These are phyloP conservation scores for Rosa multiflora DNA, from an alignment of 306 rosid species.

Conservation along the genomic window DNA sequence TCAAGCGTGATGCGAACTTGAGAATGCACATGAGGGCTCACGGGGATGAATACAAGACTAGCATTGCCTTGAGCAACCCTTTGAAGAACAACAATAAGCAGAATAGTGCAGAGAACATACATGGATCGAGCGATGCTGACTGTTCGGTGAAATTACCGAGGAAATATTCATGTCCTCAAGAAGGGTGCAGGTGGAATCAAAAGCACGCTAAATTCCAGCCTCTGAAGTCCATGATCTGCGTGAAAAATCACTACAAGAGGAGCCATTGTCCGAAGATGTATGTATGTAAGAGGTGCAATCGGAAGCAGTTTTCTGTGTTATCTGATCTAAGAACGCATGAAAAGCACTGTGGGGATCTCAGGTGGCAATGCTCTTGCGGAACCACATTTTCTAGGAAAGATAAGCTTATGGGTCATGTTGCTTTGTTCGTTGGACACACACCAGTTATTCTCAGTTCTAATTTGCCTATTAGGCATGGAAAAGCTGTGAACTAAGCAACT, in stretches of 20 bases:
- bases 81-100: conserved; percentile 31
- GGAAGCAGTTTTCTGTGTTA: conserved; percentile 86
- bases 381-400: conserved; percentile 92
- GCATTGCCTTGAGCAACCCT: conserved; percentile 72
- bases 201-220: conserved; percentile 86
- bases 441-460: conserved; percentile 32
- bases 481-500: conserved; percentile 20
- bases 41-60: conserved; percentile 85
- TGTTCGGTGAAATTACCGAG: conserved; percentile 34
- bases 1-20: conserved; percentile 84
- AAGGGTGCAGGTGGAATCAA: conserved; percentile 90
- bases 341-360: conserved; percentile 90
- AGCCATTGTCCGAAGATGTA: conserved; percentile 97
- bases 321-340: conserved; percentile 92
- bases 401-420: conserved; percentile 86
- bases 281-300: conserved; percentile 77
- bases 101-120: neutral
- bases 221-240: conserved; percentile 84
- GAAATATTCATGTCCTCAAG: conserved; percentile 86
- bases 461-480: conserved; percentile 5
- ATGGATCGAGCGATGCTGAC: conserved; percentile 1
- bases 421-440: conserved; percentile 71
- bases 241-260: conserved; percentile 91
- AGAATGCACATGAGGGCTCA: conserved; percentile 99
- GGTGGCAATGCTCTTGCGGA: conserved; percentile 90